Base-by-base conservation (phyloP, 2,329 filamentous ascomycete genomes). In the Dryadomyces quercus-mongolicae region DNA sequence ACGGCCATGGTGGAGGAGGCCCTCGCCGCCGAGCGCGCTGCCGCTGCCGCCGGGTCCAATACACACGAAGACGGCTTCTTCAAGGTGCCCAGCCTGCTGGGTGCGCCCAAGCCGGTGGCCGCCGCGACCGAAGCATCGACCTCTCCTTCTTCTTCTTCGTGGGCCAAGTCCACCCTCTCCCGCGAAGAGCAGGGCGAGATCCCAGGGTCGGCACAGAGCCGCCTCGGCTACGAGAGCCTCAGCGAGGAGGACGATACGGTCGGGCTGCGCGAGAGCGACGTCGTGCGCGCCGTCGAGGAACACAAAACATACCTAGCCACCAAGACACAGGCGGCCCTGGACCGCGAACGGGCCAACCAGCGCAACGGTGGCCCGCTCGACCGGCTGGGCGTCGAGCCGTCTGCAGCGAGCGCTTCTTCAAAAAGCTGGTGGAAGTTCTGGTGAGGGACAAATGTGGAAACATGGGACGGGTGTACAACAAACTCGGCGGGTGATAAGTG, bases 1-100 rank as follows among this genome's bases (percentile, higher is more conserved):
- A 71, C 75, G 51, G 63, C 67, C 36, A 71, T 81, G 55, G 79
- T 82, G 51, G 79, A 82, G 60, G 77, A 80, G 54, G 76, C 76
- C 57, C 75, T 77, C 60, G 70, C 67, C 55, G 69, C 65, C 68
- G 40, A 22, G 31, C 58, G 60, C 48, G 15, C 34, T 34, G 48
- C 38, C 15, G 53, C 53, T 34, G 72, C 53, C 36, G 15, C 38
- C 36, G 36, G 18, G 16, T 6, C 20, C 18, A 38, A 6, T 10
- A 44, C 42, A n/a, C 42, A n/a, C 38, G 22, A 49, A 13, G 55
- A 55, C 54, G 58, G 62, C 57, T 62, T 65, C 60, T 64, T 70
- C 63, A 70, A 74, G 61, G 64, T 81, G 49, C 77, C 77, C 5
- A 73, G 74, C 31, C 67, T 80, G 36, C 71, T 82, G 21, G 70